Percentiles rank a stretch among this genome's conserved stretches.
phyloP scores from a whole-genome alignment of 192 early-diverging fungal species.

The Dissophora ornata region DNA sequence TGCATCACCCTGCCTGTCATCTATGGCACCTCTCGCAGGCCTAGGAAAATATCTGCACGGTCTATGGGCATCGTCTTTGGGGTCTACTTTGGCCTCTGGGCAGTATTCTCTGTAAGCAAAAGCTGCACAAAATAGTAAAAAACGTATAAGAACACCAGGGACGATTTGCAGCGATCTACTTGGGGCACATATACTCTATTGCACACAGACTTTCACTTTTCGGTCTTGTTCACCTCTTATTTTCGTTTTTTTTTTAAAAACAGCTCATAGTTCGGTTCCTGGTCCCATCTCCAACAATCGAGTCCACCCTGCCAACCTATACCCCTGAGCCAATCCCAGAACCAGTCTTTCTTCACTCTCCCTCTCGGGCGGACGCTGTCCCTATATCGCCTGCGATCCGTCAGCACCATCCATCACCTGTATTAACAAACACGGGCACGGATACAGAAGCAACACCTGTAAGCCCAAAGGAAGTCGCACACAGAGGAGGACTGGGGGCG shows the following conservation, averaged over 20 bases:
- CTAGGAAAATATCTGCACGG: conserved; percentile 6
- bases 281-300: conserved; percentile 33
- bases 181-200: too few species aligned
- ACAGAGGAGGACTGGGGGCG: not conserved
- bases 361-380: conserved; percentile 17
- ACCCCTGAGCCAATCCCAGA: conserved; percentile 30
- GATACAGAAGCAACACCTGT: too few species aligned
- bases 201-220: not conserved
- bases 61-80: conserved; percentile 26
- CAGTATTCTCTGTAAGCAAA: conserved; percentile 16
- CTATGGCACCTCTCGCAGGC: conserved; percentile 20
- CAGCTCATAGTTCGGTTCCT: conserved; percentile 35
- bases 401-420: conserved; percentile 16
- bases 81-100: conserved; percentile 28
- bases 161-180: too few species aligned
- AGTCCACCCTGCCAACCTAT: conserved; percentile 31
- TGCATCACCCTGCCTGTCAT: conserved; percentile 29
- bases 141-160: too few species aligned
- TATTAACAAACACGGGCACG: too few species aligned
- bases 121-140: too few species aligned
- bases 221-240: not conserved
- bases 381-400: conserved; percentile 36
- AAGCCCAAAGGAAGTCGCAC: too few species aligned
- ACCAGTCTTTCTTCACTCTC: conserved; percentile 21
- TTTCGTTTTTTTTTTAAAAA: not conserved